Conservation (phyloP, 1,284 basidiomycete genomes). For the Boletellus sp. region DNA sequence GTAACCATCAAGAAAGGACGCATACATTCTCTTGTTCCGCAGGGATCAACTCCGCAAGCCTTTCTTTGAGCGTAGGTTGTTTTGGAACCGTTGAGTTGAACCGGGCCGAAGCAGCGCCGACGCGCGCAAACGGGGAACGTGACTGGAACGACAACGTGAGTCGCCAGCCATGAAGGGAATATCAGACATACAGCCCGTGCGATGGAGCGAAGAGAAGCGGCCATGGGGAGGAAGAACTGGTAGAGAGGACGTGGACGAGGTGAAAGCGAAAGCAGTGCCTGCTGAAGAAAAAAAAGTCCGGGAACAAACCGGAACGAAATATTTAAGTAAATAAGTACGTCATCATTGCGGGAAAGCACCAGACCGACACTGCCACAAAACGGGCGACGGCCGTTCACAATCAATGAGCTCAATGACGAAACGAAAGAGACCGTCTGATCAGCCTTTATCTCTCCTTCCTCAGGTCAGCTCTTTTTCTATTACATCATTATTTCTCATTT, state of each 20-base stretch:
- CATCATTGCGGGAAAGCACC: neutral
- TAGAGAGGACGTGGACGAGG: neutral
- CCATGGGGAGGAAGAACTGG: conserved; percentile 18
- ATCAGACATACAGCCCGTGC: conserved; percentile 46
- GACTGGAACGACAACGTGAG: conserved; percentile 35
- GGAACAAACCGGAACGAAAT: conserved; percentile 28
- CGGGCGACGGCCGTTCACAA: neutral
- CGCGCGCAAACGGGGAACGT: conserved; percentile 44
- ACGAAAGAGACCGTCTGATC: conserved; percentile 23
- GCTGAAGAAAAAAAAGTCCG: conserved; percentile 2
- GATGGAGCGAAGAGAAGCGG: conserved; percentile 37
- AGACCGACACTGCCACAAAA: neutral
- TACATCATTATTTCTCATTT: neutral
- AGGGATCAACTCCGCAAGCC: conserved; percentile 88
- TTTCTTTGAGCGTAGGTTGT: conserved; percentile 81
- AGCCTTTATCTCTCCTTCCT: conserved; percentile 19
- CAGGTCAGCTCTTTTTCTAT: conserved; percentile 19
- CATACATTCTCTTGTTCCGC: conserved; percentile 80
- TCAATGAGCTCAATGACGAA: conserved; percentile 25
- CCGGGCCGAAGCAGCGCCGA: conserved; percentile 47
- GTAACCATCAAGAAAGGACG: conserved; percentile 2
- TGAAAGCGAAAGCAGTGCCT: conserved; percentile 3
- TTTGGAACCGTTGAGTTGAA: conserved; percentile 67
- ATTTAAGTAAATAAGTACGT: conserved; percentile 18
- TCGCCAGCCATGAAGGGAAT: neutral